Conservation (phyloP, 805 yeast species). For the Zygosaccharomyces kombuchaensis region DNA sequence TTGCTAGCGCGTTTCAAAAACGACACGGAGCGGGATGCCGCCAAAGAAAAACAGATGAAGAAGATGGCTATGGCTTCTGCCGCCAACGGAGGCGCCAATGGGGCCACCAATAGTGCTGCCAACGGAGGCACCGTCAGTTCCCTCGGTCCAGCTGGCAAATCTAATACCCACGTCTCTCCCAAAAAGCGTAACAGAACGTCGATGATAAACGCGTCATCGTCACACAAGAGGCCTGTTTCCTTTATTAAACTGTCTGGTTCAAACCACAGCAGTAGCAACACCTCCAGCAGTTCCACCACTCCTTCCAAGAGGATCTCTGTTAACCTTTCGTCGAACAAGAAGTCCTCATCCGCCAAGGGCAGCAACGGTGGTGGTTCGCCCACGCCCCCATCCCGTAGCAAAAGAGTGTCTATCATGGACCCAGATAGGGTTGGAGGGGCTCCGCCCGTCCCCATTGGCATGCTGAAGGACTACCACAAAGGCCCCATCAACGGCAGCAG, state of each 20-base stretch:
- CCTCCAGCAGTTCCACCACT: constrained; percentile 17
- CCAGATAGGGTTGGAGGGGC: constrained; percentile 18
- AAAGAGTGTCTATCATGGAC: constrained; percentile 25
- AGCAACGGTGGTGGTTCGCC: constrained; percentile 26
- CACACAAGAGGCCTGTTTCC: constrained; percentile 47
- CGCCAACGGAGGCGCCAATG: not conserved
- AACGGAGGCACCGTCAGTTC: constrained; percentile 7
- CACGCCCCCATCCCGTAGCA: constrained; percentile 30
- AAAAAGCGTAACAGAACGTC: constrained; percentile 40
- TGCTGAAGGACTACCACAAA: constrained; percentile 20
- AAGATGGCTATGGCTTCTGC: constrained; percentile 36
- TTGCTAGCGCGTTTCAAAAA: constrained; percentile 67
- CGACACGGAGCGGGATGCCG: constrained; percentile 40
- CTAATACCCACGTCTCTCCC: constrained; percentile 21
- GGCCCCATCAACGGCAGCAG: not conserved
- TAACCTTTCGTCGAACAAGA: constrained; percentile 28
- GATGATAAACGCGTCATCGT: constrained; percentile 44
- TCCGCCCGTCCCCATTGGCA: constrained; percentile 28
- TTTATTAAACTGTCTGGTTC: constrained; percentile 36
- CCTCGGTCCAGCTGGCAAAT: constrained; percentile 7
- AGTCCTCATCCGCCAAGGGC: constrained; percentile 18
- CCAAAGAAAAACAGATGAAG: constrained; percentile 37
- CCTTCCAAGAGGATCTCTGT: constrained; percentile 29
- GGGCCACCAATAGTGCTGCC: constrained; percentile 1
- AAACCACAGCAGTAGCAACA: constrained; percentile 20